Evolutionary conservation across 129 eudicot species (phyloP).

Genomic region (Smallanthus sonchifolius): DNA sequence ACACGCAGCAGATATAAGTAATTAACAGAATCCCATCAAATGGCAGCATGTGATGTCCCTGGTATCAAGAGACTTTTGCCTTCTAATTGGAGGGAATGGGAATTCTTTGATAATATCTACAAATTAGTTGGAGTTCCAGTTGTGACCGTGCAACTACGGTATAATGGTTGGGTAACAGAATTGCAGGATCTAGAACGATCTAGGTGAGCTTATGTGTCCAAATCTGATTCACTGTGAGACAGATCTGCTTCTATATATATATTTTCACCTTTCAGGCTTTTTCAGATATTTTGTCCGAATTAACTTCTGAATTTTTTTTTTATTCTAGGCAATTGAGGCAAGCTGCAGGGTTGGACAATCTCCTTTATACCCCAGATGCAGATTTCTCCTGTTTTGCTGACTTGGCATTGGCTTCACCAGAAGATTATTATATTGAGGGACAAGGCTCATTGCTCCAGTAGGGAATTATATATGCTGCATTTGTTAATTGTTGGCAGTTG

Average conservation of each 20-base stretch:
- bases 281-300: background rate
- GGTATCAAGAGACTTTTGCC: slow-evolving; percentile 93
- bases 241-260: background rate
- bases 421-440: slow-evolving; percentile 85
- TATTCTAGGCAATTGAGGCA: slow-evolving; percentile 72
- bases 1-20: background rate
- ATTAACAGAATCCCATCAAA: slow-evolving; percentile 2
- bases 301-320: slow-evolving; percentile 7
- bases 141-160: slow-evolving; percentile 96
- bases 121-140: slow-evolving; percentile 96
- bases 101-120: slow-evolving; percentile 84
- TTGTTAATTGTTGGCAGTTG: slow-evolving; percentile 5
- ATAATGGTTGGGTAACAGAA: slow-evolving; percentile 98
- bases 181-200: slow-evolving; percentile 85
- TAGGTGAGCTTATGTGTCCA: slow-evolving; percentile 42
- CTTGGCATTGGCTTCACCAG: slow-evolving; percentile 92
- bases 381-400: slow-evolving; percentile 99
- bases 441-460: slow-evolving; percentile 99
- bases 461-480: slow-evolving; percentile 15
- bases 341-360: slow-evolving; percentile 91
- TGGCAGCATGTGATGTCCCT: slow-evolving; percentile 97
- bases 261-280: background rate
- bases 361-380: slow-evolving; percentile 95
- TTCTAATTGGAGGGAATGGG: slow-evolving; percentile 72
- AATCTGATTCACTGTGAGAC: background rate